A percentile compares a stretch with the other conserved stretches of the same genome.
These are phyloP conservation scores for Pseudogymnoascus sp. DNA, from an alignment of 2,329 filamentous ascomycete species.

Conservation along the genomic window DNA sequence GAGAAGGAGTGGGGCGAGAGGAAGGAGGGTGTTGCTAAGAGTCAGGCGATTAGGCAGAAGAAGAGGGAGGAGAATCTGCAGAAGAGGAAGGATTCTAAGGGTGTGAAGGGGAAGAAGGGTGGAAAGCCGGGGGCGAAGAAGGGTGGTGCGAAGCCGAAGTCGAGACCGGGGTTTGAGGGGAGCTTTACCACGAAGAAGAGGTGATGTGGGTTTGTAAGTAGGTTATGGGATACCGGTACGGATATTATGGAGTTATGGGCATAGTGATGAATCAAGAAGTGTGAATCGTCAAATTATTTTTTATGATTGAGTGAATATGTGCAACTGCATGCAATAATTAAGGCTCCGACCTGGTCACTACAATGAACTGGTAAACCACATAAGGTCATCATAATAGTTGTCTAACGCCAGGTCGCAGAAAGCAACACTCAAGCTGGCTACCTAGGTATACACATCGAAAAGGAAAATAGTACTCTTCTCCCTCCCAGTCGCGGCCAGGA, in stretches of 20 bases:
- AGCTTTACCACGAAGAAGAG: conserved; percentile 30
- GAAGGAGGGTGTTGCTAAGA: conserved; percentile 63
- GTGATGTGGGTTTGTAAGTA: conserved; percentile 12
- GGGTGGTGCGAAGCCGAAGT: conserved; percentile 42
- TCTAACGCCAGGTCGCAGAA: conserved; percentile 7
- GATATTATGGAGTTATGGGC: neutral
- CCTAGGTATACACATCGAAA: conserved; percentile 6
- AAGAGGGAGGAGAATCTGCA: conserved; percentile 76
- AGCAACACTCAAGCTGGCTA: conserved; percentile 7
- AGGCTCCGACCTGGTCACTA: neutral
- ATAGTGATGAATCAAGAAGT: conserved; percentile 1
- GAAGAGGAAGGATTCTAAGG: conserved; percentile 70
- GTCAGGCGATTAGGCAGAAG: conserved; percentile 71
- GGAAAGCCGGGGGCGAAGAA: conserved; percentile 44
- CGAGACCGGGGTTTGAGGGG: conserved; percentile 54
- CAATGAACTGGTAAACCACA: neutral
- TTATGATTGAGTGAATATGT: neutral
- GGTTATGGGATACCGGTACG: neutral
- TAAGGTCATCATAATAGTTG: conserved; percentile 6
- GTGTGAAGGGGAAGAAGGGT: conserved; percentile 52
- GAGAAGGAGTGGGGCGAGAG: conserved; percentile 80
- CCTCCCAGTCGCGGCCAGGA: neutral
- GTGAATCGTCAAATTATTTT: neutral
- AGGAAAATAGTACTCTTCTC: conserved; percentile 6
- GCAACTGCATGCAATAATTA: neutral